Conservation (phyloP, 129 eudicot genomes). For the Pittosporum tobira region DNA sequence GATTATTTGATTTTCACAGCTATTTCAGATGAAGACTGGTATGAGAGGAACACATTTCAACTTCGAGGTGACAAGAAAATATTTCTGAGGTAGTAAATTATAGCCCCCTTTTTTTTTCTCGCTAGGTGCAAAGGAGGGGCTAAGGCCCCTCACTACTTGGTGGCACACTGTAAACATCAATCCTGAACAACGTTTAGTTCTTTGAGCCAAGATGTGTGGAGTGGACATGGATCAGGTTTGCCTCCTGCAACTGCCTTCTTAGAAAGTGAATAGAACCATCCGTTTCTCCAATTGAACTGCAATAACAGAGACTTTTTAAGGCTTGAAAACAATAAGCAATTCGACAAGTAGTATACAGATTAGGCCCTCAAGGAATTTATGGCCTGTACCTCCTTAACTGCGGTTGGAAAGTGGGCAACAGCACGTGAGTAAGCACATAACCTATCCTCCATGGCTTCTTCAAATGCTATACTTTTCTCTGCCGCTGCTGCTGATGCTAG, state of each 20-base stretch:
- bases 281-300: conserved; percentile 98
- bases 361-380: not conserved
- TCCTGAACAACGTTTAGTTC: conserved; percentile 54
- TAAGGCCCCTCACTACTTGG: not conserved
- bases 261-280: conserved; percentile 92
- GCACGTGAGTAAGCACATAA: conserved; percentile 87
- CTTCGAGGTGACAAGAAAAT: no score
- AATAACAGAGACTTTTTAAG: not conserved
- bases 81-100: no score
- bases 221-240: conserved; percentile 89
- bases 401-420: conserved; percentile 98
- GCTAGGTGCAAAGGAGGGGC: not conserved
- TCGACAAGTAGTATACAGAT: not conserved
- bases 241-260: conserved; percentile 77
- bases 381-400: conserved; percentile 77
- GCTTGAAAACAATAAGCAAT: not conserved
- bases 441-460: conserved; percentile 63
- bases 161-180: not conserved
- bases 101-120: no score
- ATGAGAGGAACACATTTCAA: no score
- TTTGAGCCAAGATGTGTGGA: conserved; percentile 84
- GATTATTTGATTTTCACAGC: no score
- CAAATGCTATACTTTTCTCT: conserved; percentile 66
- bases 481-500: conserved; percentile 78
- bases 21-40: no score